Evolutionary conservation across 208 protist species (phyloP).

Genomic region (Wallacemonas rigidus): DNA sequence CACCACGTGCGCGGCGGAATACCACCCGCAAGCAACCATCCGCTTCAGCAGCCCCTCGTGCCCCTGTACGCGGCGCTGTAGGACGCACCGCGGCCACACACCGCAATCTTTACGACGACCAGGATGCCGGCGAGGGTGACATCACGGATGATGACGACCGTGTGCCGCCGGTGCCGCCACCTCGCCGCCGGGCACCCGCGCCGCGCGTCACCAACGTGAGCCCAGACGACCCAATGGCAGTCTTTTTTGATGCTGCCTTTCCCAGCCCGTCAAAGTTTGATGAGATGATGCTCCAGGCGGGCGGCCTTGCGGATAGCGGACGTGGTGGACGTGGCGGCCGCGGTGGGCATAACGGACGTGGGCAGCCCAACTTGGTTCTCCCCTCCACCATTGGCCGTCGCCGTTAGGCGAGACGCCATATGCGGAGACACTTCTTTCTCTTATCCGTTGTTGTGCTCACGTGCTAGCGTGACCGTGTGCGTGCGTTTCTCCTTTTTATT

Average conservation of each 20-base stretch:
- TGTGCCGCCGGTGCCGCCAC: background rate
- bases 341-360: conserved; percentile 33
- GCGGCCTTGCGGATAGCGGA: conserved; percentile 48
- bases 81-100: background rate
- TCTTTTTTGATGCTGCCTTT: conserved; percentile 85
- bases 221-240: conserved; percentile 78
- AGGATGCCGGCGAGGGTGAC: conserved; percentile 11
- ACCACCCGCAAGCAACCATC: conserved; percentile 12
- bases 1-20: conserved; percentile 13
- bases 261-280: conserved; percentile 89
- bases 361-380: conserved; percentile 70
- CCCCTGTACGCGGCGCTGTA: background rate
- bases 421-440: background rate
- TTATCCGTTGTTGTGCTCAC: background rate
- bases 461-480: background rate
- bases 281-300: conserved; percentile 81
- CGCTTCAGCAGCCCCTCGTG: background rate
- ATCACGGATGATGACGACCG: conserved; percentile 5
- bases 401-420: conserved; percentile 30
- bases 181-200: conserved; percentile 17
- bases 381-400: conserved; percentile 68
- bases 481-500: conserved; percentile 16
- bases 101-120: conserved; percentile 16
- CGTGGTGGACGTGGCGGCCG: conserved; percentile 26
- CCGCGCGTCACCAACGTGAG: conserved; percentile 25